These are phyloP conservation scores for Thamnidium elegans DNA, from an alignment of 192 early-diverging fungal species.

Conservation along the genomic window DNA sequence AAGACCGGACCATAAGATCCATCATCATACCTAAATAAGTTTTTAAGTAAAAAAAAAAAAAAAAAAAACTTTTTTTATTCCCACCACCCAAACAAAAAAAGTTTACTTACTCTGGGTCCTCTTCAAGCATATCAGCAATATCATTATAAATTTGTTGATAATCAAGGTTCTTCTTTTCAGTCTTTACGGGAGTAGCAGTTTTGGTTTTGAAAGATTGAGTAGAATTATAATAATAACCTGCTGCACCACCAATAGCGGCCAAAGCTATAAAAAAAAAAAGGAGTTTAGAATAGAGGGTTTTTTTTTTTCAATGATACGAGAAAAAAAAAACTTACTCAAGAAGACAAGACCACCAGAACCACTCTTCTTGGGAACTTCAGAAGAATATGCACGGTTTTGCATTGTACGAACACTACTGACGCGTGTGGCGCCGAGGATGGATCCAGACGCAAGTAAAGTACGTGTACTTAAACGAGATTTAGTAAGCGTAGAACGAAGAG, in stretches of 20 bases:
- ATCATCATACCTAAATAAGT: conserved; percentile 56
- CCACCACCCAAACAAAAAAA: background rate
- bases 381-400: conserved; percentile 10
- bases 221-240: conserved; percentile 49
- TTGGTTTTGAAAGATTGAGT: conserved; percentile 15
- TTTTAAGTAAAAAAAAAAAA: background rate
- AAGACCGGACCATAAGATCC: conserved; percentile 75
- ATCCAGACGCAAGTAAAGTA: conserved; percentile 12
- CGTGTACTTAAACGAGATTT: conserved; percentile 10
- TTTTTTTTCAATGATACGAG: background rate
- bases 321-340: background rate
- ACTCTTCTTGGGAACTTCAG: conserved; percentile 11
- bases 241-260: conserved; percentile 46
- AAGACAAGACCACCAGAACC: conserved; percentile 16
- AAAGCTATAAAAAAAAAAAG: conserved; percentile 24
- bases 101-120: conserved; percentile 47
- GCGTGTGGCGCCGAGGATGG: conserved; percentile 5
- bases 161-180: conserved; percentile 50
- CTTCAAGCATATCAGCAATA: conserved; percentile 72
- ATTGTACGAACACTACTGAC: conserved; percentile 4
- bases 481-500: conserved; percentile 11
- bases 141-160: conserved; percentile 74
- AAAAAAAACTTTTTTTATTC: background rate
- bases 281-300: background rate
- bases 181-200: conserved; percentile 9